phyloP scores from a whole-genome alignment of 345 rosid species.

The Citrus cavaleriei region DNA sequence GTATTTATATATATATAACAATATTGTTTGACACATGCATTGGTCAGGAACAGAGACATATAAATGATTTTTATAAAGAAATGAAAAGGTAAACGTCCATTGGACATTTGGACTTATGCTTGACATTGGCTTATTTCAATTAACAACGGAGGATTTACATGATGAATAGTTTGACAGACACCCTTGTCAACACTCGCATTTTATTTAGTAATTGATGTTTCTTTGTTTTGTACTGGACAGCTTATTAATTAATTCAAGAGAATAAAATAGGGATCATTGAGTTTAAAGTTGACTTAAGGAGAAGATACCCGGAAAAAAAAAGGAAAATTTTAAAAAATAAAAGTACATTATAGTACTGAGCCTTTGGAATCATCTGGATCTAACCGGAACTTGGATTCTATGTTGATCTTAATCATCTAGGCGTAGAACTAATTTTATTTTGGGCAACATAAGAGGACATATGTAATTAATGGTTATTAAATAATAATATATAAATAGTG shows the following conservation, averaged over 20 bases:
- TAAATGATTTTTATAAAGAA: background rate
- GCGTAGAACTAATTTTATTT: too few relatives aligned
- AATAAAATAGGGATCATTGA: constrained; percentile 8
- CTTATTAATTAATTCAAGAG: background rate
- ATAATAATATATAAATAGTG: too few relatives aligned
- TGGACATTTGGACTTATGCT: background rate
- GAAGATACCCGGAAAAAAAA: background rate
- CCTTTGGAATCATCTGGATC: too few relatives aligned
- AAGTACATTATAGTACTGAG: background rate
- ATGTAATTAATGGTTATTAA: too few relatives aligned
- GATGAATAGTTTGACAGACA: background rate
- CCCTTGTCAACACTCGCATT: background rate
- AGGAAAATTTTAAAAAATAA: too few relatives aligned
- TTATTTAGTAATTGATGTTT: background rate
- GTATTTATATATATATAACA: too few relatives aligned
- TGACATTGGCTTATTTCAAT: too few relatives aligned
- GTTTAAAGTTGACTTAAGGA: constrained; percentile 10
- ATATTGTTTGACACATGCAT: background rate
- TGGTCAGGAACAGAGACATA: background rate
- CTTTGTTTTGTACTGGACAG: background rate
- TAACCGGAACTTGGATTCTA: too few relatives aligned
- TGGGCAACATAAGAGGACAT: too few relatives aligned
- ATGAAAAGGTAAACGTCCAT: background rate
- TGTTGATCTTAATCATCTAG: too few relatives aligned
- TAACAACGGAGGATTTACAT: background rate